phyloP scores from a whole-genome alignment of 768 basidiomycete species.

The Suillus discolor region DNA sequence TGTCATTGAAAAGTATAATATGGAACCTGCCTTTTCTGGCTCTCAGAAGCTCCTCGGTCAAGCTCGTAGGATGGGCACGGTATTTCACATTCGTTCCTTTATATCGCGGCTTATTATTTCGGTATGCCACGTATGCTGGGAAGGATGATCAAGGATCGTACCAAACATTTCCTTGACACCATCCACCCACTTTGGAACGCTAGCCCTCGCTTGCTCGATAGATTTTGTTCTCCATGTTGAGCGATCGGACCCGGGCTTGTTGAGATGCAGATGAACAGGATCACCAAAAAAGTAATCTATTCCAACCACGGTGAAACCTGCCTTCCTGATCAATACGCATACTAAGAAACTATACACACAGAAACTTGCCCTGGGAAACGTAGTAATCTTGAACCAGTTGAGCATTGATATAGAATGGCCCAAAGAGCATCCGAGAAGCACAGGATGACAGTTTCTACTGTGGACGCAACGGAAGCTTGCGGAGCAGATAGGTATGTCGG shows the following conservation, averaged over 20 bases:
- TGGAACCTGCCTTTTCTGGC: constrained; percentile 46
- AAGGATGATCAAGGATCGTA: constrained; percentile 24
- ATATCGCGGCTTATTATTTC: constrained; percentile 17
- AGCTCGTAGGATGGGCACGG: constrained; percentile 50
- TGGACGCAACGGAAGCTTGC: constrained; percentile 14
- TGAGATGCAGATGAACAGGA: constrained; percentile 42
- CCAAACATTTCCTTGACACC: constrained; percentile 53
- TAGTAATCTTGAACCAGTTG: constrained; percentile 67
- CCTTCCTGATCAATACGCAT: background rate
- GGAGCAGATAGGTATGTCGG: constrained; percentile 60
- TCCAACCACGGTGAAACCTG: constrained; percentile 61
- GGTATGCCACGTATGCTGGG: constrained; percentile 15
- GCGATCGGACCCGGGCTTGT: constrained; percentile 40
- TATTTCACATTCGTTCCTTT: constrained; percentile 38
- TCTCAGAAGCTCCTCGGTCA: constrained; percentile 50
- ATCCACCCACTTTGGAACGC: constrained; percentile 53
- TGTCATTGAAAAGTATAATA: no score
- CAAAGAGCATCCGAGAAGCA: constrained; percentile 62
- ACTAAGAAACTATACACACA: background rate
- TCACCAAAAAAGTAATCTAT: constrained; percentile 70
- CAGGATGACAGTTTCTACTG: constrained; percentile 50
- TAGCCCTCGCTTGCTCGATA: constrained; percentile 38
- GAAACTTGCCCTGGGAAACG: constrained; percentile 52
- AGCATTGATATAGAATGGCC: constrained; percentile 60
- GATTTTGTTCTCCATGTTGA: constrained; percentile 44